Conservation (phyloP, 345 rosid genomes). For the Melaleuca alternifolia region DNA sequence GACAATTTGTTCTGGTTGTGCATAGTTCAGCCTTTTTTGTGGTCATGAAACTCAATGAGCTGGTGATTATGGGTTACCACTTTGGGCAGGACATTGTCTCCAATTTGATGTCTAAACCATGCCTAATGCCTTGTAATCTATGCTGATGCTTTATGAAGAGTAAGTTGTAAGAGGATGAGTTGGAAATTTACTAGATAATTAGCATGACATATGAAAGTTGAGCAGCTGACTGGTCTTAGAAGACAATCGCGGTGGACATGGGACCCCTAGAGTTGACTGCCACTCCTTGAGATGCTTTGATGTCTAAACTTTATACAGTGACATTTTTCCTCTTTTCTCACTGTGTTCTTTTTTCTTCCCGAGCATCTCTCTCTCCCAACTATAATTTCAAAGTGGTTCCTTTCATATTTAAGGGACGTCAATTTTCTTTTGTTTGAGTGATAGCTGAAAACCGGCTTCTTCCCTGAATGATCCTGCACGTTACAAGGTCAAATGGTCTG, state of each 20-base stretch:
- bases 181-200: neutral
- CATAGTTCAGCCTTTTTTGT: neutral
- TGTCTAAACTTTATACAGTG: neutral
- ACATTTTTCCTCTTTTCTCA: neutral
- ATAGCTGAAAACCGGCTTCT: neutral
- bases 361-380: neutral
- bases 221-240: neutral
- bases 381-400: neutral
- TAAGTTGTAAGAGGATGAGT: neutral
- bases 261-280: neutral
- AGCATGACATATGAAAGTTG: neutral
- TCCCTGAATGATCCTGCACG: neutral
- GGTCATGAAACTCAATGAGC: neutral
- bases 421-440: neutral
- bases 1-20: neutral
- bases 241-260: neutral
- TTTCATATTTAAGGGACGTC: neutral
- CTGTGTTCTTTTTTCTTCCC: neutral
- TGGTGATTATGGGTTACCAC: neutral
- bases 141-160: neutral
- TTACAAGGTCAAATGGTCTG: neutral
- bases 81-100: neutral
- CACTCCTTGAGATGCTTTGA: neutral
- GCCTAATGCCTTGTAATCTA: neutral
- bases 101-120: neutral